Percentiles rank a stretch among this genome's conserved stretches.
Conservation (phyloP, 495 filamentous ascomycete species). For the Podospora pseudoanserina region DNA sequence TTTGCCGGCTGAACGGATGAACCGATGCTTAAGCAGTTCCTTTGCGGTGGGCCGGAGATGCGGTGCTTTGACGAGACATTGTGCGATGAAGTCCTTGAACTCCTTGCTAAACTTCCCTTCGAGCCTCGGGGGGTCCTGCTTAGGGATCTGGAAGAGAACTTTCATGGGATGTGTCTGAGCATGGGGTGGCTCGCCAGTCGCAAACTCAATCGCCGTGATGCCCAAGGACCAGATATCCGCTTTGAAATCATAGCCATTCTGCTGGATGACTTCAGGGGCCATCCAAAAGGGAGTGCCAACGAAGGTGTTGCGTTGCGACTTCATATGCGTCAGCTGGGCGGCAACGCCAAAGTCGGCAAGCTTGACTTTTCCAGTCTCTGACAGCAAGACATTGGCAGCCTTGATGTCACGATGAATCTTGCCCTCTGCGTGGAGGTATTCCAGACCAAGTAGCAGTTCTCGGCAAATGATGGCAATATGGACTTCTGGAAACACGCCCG, state of each 20-base stretch:
- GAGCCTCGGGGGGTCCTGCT: slow-evolving; percentile 77
- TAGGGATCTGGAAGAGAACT: slow-evolving; percentile 94
- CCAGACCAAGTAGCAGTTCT: slow-evolving; percentile 82
- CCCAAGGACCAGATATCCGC: slow-evolving; percentile 98
- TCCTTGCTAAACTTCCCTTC: slow-evolving; percentile 85
- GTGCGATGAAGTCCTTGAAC: slow-evolving; percentile 89
- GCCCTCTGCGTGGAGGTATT: slow-evolving; percentile 90
- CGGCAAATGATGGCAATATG: slow-evolving; percentile 94
- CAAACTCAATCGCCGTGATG: slow-evolving; percentile 93
- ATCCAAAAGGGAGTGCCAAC: slow-evolving; percentile 99
- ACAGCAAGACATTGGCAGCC: slow-evolving; percentile 87
- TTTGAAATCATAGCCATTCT: slow-evolving; percentile 94
- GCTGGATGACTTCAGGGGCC: slow-evolving; percentile 97
- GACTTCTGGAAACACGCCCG: slow-evolving; percentile 82
- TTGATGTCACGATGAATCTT: slow-evolving; percentile 98
- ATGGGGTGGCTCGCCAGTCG: slow-evolving; percentile 88
- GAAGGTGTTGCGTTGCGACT: slow-evolving; percentile 96
- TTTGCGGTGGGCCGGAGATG: slow-evolving; percentile 79
- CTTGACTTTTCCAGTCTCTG: slow-evolving; percentile 87
- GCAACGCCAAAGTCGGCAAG: slow-evolving; percentile 97
- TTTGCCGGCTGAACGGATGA: slow-evolving; percentile 80
- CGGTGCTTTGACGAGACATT: slow-evolving; percentile 87
- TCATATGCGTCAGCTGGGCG: slow-evolving; percentile 93
- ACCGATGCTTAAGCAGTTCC: slow-evolving; percentile 86
- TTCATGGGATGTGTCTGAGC: slow-evolving; percentile 96